A percentile compares a stretch with the other conserved stretches of the same genome.
These are phyloP conservation scores for Nigrospora osmanthi DNA, from an alignment of 2,329 filamentous ascomycete genomes.

Conservation along the genomic window DNA sequence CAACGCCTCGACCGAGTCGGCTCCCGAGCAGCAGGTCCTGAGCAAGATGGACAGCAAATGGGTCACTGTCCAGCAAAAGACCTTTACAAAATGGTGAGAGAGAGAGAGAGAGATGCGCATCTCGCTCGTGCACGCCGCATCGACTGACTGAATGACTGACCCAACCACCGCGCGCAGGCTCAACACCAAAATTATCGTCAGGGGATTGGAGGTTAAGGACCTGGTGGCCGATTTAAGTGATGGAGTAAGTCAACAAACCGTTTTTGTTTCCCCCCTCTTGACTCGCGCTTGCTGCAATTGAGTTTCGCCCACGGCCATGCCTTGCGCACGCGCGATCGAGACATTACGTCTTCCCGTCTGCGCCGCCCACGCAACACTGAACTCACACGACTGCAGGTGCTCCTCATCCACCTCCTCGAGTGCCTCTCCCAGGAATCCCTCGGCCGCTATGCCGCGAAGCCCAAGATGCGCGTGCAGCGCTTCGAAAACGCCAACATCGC, in stretches of 20 bases:
- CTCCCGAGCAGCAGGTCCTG: conserved; percentile 36
- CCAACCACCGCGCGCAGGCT: conserved; percentile 51
- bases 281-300: too few relatives aligned
- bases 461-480: conserved; percentile 89
- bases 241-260: conserved; percentile 56
- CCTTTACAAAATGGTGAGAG: conserved; percentile 89
- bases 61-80: conserved; percentile 91
- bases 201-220: conserved; percentile 75
- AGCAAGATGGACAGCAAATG: conserved; percentile 61
- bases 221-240: conserved; percentile 86
- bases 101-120: background rate
- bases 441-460: conserved; percentile 92
- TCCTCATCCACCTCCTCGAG: conserved; percentile 94
- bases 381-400: conserved; percentile 48
- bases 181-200: conserved; percentile 83
- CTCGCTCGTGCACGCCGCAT: conserved; percentile 4
- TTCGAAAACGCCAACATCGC: conserved; percentile 98
- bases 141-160: background rate
- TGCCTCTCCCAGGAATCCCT: conserved; percentile 91
- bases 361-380: too few relatives aligned
- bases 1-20: conserved; percentile 36
- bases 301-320: too few relatives aligned
- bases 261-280: too few relatives aligned
- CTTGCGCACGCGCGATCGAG: too few relatives aligned
- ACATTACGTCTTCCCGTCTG: too few relatives aligned